Evolutionary conservation across 1,284 basidiomycete species (phyloP).

Genomic region (Tilletia indica): DNA sequence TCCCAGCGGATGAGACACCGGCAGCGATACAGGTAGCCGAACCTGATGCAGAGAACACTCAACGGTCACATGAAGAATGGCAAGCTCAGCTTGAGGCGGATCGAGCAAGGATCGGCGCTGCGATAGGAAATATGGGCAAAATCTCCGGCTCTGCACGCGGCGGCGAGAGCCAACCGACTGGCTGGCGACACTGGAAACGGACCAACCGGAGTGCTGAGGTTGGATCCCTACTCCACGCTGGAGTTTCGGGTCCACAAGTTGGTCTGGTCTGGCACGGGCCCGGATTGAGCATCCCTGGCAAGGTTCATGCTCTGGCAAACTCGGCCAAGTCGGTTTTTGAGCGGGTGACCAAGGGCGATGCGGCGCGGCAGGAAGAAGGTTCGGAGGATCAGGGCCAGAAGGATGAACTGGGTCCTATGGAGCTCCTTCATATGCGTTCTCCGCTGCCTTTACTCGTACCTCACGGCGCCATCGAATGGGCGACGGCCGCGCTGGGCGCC

Average conservation of each 20-base stretch:
- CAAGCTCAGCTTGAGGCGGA: neutral
- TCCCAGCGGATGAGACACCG: neutral
- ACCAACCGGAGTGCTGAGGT: neutral
- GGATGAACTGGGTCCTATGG: neutral
- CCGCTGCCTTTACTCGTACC: neutral
- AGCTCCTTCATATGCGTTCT: neutral
- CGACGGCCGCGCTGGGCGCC: neutral
- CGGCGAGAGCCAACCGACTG: neutral
- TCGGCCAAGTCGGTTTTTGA: too few species aligned
- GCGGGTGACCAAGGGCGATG: too few species aligned
- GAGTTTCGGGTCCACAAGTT: neutral
- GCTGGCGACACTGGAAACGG: neutral
- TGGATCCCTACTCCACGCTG: neutral
- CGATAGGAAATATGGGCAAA: neutral
- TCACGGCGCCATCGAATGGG: neutral
- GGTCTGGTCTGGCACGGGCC: slow-evolving; percentile 10
- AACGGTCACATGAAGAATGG: neutral
- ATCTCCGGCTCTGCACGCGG: neutral
- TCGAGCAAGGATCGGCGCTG: slow-evolving; percentile 4
- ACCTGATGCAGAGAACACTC: neutral
- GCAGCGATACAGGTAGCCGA: neutral
- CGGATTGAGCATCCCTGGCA: neutral
- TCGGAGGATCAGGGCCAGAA: too few species aligned
- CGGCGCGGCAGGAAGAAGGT: too few species aligned
- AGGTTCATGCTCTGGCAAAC: neutral